Conservation (phyloP, 1,139 yeast genomes). For the Geotrichum citri-aurantii region DNA sequence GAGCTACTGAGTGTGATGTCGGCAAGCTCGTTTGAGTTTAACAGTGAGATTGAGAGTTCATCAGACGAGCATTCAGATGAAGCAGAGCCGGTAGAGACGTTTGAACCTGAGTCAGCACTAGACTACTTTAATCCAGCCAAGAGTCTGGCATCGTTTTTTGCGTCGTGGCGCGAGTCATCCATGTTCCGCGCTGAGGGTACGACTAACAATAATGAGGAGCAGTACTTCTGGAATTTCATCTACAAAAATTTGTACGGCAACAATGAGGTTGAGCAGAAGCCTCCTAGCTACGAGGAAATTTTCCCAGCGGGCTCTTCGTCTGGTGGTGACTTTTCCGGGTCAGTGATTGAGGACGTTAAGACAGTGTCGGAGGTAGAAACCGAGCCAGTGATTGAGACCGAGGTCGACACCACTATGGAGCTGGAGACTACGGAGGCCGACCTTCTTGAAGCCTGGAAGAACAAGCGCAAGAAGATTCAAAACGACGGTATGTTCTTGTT, state of each 20-base stretch:
- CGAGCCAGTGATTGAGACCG: conserved; percentile 23
- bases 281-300: conserved; percentile 73
- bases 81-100: background rate
- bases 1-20: conserved; percentile 33
- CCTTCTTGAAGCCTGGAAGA: conserved; percentile 26
- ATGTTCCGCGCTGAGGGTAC: background rate
- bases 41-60: background rate
- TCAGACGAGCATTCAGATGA: background rate
- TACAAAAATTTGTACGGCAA: conserved; percentile 5
- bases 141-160: conserved; percentile 6
- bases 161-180: conserved; percentile 11
- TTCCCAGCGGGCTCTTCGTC: conserved; percentile 57
- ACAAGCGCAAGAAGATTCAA: conserved; percentile 49
- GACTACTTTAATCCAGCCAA: conserved; percentile 14
- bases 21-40: conserved; percentile 11
- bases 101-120: background rate
- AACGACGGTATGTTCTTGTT: conserved; percentile 79
- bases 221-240: conserved; percentile 8
- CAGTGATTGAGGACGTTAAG: conserved; percentile 23
- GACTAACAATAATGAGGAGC: conserved; percentile 1
- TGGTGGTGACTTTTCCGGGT: conserved; percentile 37
- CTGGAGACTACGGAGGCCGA: conserved; percentile 23
- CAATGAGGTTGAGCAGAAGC: conserved; percentile 17
- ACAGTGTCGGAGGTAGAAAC: conserved; percentile 12
- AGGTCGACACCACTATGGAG: conserved; percentile 1